These are phyloP conservation scores for Cryptococcus floricola DNA, from an alignment of 1,284 basidiomycete species.

Conservation along the genomic window DNA sequence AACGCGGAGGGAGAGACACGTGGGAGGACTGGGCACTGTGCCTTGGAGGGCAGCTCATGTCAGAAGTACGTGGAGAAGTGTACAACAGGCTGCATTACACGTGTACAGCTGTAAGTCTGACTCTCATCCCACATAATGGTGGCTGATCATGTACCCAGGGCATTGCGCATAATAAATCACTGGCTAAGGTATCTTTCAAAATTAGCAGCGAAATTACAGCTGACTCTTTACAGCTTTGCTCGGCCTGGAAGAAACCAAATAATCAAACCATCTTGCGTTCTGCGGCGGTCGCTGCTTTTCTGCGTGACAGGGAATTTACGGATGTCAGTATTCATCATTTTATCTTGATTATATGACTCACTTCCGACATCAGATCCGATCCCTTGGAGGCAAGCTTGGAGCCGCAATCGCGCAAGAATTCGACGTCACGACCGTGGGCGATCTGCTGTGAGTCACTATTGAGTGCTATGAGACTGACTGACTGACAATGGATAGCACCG, in stretches of 20 bases:
- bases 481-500: conserved; percentile 35
- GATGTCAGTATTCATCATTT: conserved; percentile 73
- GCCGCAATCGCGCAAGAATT: conserved; percentile 81
- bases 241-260: conserved; percentile 85
- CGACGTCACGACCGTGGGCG: conserved; percentile 80
- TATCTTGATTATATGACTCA: conserved; percentile 55
- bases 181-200: conserved; percentile 68
- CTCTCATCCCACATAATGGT: background rate
- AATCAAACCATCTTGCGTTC: conserved; percentile 78
- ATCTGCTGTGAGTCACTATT: conserved; percentile 64
- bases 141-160: conserved; percentile 56
- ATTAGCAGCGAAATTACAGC: background rate
- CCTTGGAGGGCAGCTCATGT: conserved; percentile 84
- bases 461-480: background rate
- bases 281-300: conserved; percentile 74
- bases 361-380: conserved; percentile 67
- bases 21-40: conserved; percentile 94
- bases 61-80: conserved; percentile 67
- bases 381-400: conserved; percentile 92
- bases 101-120: conserved; percentile 72
- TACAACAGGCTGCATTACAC: conserved; percentile 78
- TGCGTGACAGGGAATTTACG: conserved; percentile 76
- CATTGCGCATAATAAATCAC: conserved; percentile 86
- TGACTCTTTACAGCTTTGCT: conserved; percentile 59
- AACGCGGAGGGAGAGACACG: conserved; percentile 43